Evolutionary conservation across 306 rosid genomes (phyloP).

Genomic region (Oemleria cerasiformis): DNA sequence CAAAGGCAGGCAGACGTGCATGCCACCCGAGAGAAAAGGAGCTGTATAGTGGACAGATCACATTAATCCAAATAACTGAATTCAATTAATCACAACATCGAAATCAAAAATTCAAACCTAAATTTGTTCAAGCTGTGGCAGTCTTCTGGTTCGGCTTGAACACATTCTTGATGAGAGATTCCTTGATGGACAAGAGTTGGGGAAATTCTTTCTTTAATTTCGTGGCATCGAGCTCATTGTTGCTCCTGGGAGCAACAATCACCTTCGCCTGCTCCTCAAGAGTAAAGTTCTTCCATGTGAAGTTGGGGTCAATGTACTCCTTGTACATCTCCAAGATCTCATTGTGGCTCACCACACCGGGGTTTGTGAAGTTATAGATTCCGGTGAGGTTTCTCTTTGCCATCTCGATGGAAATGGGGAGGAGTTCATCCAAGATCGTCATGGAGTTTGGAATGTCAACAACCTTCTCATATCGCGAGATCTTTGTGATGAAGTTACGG

Average conservation of each 20-base stretch:
- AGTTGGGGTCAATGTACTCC: slow-evolving; percentile 62
- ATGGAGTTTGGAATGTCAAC: slow-evolving; percentile 87
- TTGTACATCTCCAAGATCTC: slow-evolving; percentile 77
- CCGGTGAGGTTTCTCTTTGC: slow-evolving; percentile 89
- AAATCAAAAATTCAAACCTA: slow-evolving; percentile 29
- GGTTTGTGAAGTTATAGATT: slow-evolving; percentile 78
- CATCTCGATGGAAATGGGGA: slow-evolving; percentile 81
- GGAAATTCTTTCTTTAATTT: slow-evolving; percentile 76
- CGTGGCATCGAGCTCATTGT: slow-evolving; percentile 71
- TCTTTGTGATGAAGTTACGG: slow-evolving; percentile 85
- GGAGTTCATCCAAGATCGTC: slow-evolving; percentile 84
- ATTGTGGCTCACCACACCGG: slow-evolving; percentile 93
- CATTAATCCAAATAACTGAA: slow-evolving; percentile 29
- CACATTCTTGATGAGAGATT: slow-evolving; percentile 72
- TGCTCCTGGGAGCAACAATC: slow-evolving; percentile 78
- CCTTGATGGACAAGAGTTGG: slow-evolving; percentile 72
- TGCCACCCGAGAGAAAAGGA: background rate
- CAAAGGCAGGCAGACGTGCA: slow-evolving; percentile 17
- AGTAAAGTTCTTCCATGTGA: slow-evolving; percentile 69
- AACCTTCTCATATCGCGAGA: slow-evolving; percentile 72
- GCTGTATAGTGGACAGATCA: slow-evolving; percentile 16
- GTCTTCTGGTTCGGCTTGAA: slow-evolving; percentile 65
- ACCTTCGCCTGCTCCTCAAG: slow-evolving; percentile 94
- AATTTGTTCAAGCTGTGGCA: slow-evolving; percentile 28
- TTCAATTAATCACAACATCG: slow-evolving; percentile 27